These are phyloP conservation scores for Perkinsus marinus DNA, from an alignment of 169 alveolate species.

Conservation along the genomic window DNA sequence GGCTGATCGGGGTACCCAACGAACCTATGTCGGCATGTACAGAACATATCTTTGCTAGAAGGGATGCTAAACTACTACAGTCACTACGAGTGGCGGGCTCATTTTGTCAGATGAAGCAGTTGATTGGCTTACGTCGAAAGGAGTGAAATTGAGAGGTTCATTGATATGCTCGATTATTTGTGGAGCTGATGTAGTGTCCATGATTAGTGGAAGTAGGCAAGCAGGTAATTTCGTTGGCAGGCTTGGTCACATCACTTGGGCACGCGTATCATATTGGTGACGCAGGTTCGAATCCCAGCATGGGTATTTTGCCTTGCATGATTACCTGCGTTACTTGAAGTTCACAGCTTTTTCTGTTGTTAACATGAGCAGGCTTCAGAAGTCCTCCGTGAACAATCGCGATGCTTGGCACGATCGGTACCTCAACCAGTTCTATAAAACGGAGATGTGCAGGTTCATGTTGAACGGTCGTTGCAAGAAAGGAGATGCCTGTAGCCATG, in stretches of 20 bases:
- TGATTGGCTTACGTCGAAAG: conserved; percentile 39
- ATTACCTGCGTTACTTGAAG: background rate
- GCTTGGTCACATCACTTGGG: background rate
- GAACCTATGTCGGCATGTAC: background rate
- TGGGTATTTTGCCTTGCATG: background rate
- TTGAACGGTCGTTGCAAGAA: background rate
- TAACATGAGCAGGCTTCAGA: background rate
- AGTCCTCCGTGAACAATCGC: background rate
- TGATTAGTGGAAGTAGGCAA: background rate
- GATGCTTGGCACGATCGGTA: background rate
- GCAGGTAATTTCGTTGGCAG: background rate
- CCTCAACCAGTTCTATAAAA: background rate
- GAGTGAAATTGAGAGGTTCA: conserved; percentile 53
- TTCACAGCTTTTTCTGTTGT: background rate
- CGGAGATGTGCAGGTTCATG: background rate
- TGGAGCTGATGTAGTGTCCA: conserved; percentile 72
- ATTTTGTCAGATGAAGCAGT: background rate
- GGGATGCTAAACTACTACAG: no score
- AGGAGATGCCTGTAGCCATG: background rate
- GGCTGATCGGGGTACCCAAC: conserved; percentile 65
- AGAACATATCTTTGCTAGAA: background rate
- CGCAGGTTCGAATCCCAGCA: background rate
- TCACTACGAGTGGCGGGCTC: no score
- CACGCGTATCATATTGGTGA: background rate
- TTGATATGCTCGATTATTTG: conserved; percentile 56